Base-by-base conservation (phyloP, 75 land plant species). In the Pinus albicaulis region DNA sequence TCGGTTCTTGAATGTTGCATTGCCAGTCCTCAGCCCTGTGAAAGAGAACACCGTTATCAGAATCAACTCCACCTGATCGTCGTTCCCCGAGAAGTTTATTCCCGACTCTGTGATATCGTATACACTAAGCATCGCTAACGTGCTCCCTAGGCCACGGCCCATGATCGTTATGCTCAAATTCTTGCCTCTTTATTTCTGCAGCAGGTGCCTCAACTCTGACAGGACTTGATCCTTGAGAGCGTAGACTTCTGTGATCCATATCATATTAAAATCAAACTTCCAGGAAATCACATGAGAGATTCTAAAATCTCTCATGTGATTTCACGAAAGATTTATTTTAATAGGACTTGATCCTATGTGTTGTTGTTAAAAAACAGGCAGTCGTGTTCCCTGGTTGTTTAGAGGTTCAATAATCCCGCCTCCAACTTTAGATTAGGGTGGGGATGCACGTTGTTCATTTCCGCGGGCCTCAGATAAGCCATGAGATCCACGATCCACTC, bases 401-500 rank as follows among this genome's bases (percentile, higher is more conserved):
- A 92, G 26, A 92, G 57, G 59, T 77, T 81, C n/a, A 90, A 74
- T 56, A 92, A 90, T 13, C 95, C 95, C 0, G 78, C 53, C 82
- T 92, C 92, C 15, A 87, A 86, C 81, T 83, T 91, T 68, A 93
- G 84, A 3, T 79, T 84, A 0, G 78, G 74, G 17, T 86, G 57
- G 17, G 81, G 81, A 58, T 82, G 63, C 22, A 80, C 75, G 1
- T 92, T 85, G 44, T 88, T 88, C 12, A 86, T 76, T 10, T 80
- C 75, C 0, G 87, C 84, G 12, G 92, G 90, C 6, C 81, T 75
- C 57, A 88, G 69, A 2, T 82, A 81, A 76, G 84, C 83, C 87
- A 84, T 85, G 38, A 89, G 48, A 58, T 90, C 86, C 0, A 83
- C 90, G 12, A 86, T 74, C 95, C 95, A 92, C 72, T 92, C 95